These are phyloP conservation scores for Penicillium tannophilum DNA, from an alignment of 495 filamentous ascomycete genomes.

Conservation along the genomic window DNA sequence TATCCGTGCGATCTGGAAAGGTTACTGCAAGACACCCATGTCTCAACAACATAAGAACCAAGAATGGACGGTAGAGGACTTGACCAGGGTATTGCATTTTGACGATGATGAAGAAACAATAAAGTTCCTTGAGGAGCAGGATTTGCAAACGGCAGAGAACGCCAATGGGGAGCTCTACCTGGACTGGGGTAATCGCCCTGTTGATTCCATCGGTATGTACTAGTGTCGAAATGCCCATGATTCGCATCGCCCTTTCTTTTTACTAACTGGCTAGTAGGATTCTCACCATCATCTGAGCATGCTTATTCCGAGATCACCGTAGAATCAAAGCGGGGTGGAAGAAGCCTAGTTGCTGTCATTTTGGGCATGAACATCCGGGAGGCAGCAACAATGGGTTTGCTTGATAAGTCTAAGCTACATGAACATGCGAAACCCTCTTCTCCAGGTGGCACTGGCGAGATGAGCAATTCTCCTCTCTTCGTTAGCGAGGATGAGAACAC, in stretches of 20 bases:
- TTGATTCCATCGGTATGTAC: slow-evolving; percentile 48
- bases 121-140: slow-evolving; percentile 69
- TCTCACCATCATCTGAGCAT: slow-evolving; percentile 50
- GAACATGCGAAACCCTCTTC: slow-evolving; percentile 15
- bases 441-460: slow-evolving; percentile 8
- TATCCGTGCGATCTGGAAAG: slow-evolving; percentile 67
- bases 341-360: slow-evolving; percentile 50
- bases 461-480: slow-evolving; percentile 45
- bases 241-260: neutral
- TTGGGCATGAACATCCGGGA: slow-evolving; percentile 54
- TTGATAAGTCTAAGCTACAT: slow-evolving; percentile 39
- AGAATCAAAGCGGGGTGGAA: slow-evolving; percentile 52
- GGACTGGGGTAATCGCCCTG: slow-evolving; percentile 46
- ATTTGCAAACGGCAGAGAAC: slow-evolving; percentile 60
- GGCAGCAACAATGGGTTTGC: slow-evolving; percentile 48
- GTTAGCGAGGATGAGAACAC: slow-evolving; percentile 45
- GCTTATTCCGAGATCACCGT: slow-evolving; percentile 52
- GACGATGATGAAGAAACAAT: slow-evolving; percentile 72
- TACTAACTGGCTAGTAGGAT: slow-evolving; percentile 26
- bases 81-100: slow-evolving; percentile 69
- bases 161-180: slow-evolving; percentile 55
- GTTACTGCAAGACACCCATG: slow-evolving; percentile 55
- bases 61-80: slow-evolving; percentile 70
- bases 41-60: slow-evolving; percentile 69
- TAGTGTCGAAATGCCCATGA: neutral